Base-by-base conservation (phyloP, 1,139 yeast species). In the Scheffersomyces cryptocercus region DNA sequence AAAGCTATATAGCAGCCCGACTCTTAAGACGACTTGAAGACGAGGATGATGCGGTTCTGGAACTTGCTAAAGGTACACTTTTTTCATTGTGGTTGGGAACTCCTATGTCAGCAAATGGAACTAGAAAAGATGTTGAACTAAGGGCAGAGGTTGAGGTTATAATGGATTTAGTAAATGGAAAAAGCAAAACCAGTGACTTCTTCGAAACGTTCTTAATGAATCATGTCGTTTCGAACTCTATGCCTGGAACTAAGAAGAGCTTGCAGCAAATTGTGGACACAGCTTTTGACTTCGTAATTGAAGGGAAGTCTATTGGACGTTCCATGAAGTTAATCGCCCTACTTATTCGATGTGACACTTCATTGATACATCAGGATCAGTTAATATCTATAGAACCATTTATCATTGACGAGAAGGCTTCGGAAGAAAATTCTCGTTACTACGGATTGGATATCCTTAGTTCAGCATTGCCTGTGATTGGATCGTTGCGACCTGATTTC, bases 11-110 rank as follows among this genome's bases (percentile, higher is more conserved):
- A 3, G 65, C 82, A 2, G 74, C 76, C 11, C 75, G 71, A 40
- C 61, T 88, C 5, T 59, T 88, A 7, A 64, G 67, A 46, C 69
- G 85, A 45, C 50, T 82, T 1, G 84, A 84, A 36, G 96, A 88
- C 55, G 93, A 85, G 51, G 96, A 88, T 51, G 84, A 80, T 37
- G 50, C 67, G 1, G 71, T 87, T 2, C 65, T 74, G 15, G 79
- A 75, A 0, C 58, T 70, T 12, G 76, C 85, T 0, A 68, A 65
- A 36, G 46, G 56, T 1, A 60, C 31, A 5, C 52, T 86, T 12
- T 45, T 71, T 1, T 76, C 75, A 1, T 51, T 76, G 20, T 77
- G 85, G 77, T 29, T 39, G 12, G 35, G 30, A 12, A 15, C 39
- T 1, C 14, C 42, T 9, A 35, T 38, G 29, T 34, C 38, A 3